Conservation (phyloP, 116 monocot species). For the Iris pallida region DNA sequence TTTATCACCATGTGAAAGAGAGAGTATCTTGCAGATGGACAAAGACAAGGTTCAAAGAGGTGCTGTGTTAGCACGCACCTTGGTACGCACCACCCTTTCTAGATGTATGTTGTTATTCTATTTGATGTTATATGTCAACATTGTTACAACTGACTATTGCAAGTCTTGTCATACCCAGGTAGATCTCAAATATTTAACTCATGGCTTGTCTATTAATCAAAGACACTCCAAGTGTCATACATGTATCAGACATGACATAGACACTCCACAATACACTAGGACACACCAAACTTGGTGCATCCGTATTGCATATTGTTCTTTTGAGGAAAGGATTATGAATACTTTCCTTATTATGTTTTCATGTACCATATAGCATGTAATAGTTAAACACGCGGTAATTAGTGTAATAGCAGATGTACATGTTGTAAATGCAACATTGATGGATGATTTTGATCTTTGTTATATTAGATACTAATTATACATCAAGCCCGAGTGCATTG, state of each 20-base stretch:
- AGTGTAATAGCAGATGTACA: too few relatives aligned
- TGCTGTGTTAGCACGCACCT: conserved; percentile 57
- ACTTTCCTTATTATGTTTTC: too few relatives aligned
- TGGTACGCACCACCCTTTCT: conserved; percentile 83
- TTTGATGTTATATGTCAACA: not conserved
- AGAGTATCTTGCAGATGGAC: conserved; percentile 34
- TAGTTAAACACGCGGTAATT: too few relatives aligned
- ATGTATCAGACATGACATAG: not conserved
- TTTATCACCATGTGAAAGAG: conserved; percentile 61
- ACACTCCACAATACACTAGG: too few relatives aligned
- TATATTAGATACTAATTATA: conserved; percentile 66
- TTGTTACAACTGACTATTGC: too few relatives aligned
- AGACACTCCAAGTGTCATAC: not conserved
- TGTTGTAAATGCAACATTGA: conserved; percentile 1
- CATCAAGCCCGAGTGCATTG: conserved; percentile 52
- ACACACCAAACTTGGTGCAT: too few relatives aligned
- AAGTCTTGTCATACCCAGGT: not conserved
- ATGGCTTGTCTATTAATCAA: not conserved
- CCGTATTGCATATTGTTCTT: too few relatives aligned
- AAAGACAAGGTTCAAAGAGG: conserved; percentile 43
- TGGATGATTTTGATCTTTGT: conserved; percentile 22
- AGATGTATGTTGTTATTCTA: conserved; percentile 58
- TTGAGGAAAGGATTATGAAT: too few relatives aligned
- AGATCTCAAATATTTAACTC: not conserved
- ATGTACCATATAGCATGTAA: too few relatives aligned